Conservation (phyloP, 805 yeast genomes). For the Monosporozyma unispora region DNA sequence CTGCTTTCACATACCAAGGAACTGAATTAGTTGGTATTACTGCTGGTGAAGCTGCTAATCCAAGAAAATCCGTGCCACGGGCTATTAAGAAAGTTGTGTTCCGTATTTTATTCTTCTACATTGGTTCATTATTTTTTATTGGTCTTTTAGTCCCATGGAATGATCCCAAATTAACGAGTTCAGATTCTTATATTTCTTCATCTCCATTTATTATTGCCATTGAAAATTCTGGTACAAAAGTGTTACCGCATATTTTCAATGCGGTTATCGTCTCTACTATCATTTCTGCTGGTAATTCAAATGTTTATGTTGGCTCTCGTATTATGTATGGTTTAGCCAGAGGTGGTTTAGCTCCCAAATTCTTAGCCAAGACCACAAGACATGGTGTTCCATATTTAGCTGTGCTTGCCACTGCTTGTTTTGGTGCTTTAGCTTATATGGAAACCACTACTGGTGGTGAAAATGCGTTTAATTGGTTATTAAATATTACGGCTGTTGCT, state of each 20-base stretch:
- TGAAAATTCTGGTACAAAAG: slow-evolving; percentile 54
- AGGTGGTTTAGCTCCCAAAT: slow-evolving; percentile 46
- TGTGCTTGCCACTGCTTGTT: slow-evolving; percentile 47
- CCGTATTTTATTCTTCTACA: slow-evolving; percentile 59
- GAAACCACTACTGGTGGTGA: slow-evolving; percentile 44
- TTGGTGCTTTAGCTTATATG: slow-evolving; percentile 59
- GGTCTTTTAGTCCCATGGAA: slow-evolving; percentile 64
- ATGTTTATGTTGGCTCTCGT: slow-evolving; percentile 64
- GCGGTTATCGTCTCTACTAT: slow-evolving; percentile 60
- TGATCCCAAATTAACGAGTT: slow-evolving; percentile 41
- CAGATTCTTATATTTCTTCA: slow-evolving; percentile 37
- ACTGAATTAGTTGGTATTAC: slow-evolving; percentile 68
- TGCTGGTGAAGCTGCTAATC: slow-evolving; percentile 66
- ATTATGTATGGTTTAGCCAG: slow-evolving; percentile 57
- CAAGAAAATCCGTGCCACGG: slow-evolving; percentile 59
- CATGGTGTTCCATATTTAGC: slow-evolving; percentile 55
- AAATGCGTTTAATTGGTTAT: slow-evolving; percentile 61
- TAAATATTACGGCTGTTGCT: slow-evolving; percentile 68
- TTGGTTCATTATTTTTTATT: slow-evolving; percentile 54
- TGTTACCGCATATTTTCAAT: slow-evolving; percentile 61
- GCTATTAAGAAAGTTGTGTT: slow-evolving; percentile 62
- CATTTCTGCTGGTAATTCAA: slow-evolving; percentile 73
- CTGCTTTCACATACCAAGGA: slow-evolving; percentile 78
- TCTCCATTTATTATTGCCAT: slow-evolving; percentile 74
- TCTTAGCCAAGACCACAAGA: slow-evolving; percentile 41